Evolutionary conservation across 192 early-diverging fungal species (phyloP).

Genomic region (Jimgerdemannia lactiflua): DNA sequence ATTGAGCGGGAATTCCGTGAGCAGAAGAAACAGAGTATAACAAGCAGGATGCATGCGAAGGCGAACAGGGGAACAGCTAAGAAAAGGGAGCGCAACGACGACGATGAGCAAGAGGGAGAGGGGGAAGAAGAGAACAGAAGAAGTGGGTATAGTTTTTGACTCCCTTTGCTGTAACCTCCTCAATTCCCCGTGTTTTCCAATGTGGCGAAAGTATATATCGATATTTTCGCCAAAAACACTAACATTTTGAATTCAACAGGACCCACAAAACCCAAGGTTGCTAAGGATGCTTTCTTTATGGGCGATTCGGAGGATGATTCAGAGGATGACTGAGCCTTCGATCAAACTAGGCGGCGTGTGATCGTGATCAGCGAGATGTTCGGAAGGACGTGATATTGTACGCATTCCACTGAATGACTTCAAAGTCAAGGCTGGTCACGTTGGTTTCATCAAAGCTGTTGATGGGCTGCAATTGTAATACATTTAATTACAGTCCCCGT

Average conservation of each 20-base stretch:
- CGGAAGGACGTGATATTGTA: no score
- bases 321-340: no score
- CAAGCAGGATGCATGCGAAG: background rate
- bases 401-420: no score
- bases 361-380: no score
- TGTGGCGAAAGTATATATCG: no score
- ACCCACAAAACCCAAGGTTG: background rate
- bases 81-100: background rate
- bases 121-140: background rate
- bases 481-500: no score
- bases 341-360: no score
- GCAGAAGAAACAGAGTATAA: background rate
- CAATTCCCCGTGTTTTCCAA: no score
- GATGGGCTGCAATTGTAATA: no score
- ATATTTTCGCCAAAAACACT: background rate
- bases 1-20: background rate
- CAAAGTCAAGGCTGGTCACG: no score
- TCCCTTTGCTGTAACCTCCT: no score
- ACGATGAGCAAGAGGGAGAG: background rate
- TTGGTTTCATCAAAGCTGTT: no score
- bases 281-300: background rate
- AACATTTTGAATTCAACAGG: background rate
- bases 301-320: background rate
- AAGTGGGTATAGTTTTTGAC: background rate
- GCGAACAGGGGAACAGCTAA: background rate